Percentiles rank a stretch among this genome's conserved stretches.
Conservation (phyloP, 2,329 filamentous ascomycete genomes). For the Aspergillus versicolor region DNA sequence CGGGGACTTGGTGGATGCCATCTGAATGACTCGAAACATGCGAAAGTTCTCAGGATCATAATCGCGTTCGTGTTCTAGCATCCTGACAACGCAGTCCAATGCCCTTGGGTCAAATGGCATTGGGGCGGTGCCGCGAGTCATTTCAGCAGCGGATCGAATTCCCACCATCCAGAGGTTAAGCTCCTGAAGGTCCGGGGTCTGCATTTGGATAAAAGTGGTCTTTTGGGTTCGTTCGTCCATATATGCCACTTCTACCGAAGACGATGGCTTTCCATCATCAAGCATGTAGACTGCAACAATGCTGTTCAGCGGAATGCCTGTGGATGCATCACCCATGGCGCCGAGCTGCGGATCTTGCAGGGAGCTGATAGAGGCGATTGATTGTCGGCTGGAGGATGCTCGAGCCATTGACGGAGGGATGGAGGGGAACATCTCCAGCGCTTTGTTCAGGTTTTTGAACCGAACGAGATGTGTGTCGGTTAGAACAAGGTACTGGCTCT, state of each 20-base stretch:
- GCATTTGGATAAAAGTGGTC: constrained; percentile 62
- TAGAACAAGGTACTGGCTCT: constrained; percentile 69
- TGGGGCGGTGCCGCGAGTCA: constrained; percentile 52
- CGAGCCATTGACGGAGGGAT: constrained; percentile 45
- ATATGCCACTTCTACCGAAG: constrained; percentile 67
- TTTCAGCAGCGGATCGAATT: constrained; percentile 60
- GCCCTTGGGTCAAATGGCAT: constrained; percentile 58
- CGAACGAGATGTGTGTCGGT: constrained; percentile 67
- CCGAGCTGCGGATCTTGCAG: constrained; percentile 61
- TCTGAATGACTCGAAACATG: constrained; percentile 67
- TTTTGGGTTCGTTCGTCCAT: constrained; percentile 64
- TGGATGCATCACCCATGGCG: constrained; percentile 55
- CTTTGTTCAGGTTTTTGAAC: constrained; percentile 67
- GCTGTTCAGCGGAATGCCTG: constrained; percentile 60
- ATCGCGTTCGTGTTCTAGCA: constrained; percentile 65
- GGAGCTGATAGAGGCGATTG: constrained; percentile 60
- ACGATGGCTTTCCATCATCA: constrained; percentile 66
- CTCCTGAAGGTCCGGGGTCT: constrained; percentile 64
- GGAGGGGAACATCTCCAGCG: constrained; percentile 61
- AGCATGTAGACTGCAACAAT: constrained; percentile 67
- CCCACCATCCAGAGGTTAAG: constrained; percentile 64
- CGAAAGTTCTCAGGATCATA: constrained; percentile 67
- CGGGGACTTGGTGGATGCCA: constrained; percentile 56
- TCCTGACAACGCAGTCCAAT: constrained; percentile 61
- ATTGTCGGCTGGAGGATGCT: constrained; percentile 54